phyloP scores from a whole-genome alignment of 495 filamentous ascomycete species.

The Pseudoneurospora amorphoporcata region DNA sequence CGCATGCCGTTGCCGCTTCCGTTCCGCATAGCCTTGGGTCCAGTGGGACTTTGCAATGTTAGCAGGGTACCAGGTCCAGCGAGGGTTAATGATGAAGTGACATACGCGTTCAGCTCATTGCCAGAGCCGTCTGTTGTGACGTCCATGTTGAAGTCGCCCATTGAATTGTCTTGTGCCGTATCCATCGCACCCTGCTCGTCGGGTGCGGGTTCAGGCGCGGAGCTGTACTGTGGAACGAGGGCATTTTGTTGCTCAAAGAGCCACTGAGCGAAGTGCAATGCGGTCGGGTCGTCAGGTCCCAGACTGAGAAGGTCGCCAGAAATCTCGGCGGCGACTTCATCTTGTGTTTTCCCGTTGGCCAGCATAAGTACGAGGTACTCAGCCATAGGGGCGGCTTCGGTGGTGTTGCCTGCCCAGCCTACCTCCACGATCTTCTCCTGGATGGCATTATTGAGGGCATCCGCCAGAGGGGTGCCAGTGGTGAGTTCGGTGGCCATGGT shows the following conservation, averaged over 20 bases:
- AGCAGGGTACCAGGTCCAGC: neutral
- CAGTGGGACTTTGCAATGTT: slow-evolving; percentile 37
- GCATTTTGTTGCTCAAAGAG: slow-evolving; percentile 72
- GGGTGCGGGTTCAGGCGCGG: slow-evolving; percentile 22
- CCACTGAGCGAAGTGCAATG: slow-evolving; percentile 80
- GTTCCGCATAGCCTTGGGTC: slow-evolving; percentile 91
- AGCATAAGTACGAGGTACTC: slow-evolving; percentile 98
- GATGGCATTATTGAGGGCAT: slow-evolving; percentile 66
- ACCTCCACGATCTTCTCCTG: slow-evolving; percentile 93
- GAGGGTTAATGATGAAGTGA: slow-evolving; percentile 9
- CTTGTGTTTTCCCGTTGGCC: slow-evolving; percentile 82
- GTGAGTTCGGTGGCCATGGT: slow-evolving; percentile 65
- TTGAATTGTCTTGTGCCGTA: slow-evolving; percentile 13
- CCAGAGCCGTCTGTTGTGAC: slow-evolving; percentile 25
- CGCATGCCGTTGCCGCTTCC: slow-evolving; percentile 26
- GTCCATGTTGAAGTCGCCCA: slow-evolving; percentile 61
- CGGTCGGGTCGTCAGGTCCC: slow-evolving; percentile 70
- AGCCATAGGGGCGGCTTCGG: slow-evolving; percentile 73
- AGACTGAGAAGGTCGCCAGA: slow-evolving; percentile 80
- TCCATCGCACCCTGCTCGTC: slow-evolving; percentile 9
- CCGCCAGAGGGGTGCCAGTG: slow-evolving; percentile 67
- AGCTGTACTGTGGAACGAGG: slow-evolving; percentile 53
- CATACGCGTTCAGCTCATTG: slow-evolving; percentile 59
- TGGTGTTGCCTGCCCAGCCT: slow-evolving; percentile 73
- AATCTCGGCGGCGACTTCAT: slow-evolving; percentile 80